Conservation (phyloP, 306 rosid genomes). For the Leucaena leucocephala region DNA sequence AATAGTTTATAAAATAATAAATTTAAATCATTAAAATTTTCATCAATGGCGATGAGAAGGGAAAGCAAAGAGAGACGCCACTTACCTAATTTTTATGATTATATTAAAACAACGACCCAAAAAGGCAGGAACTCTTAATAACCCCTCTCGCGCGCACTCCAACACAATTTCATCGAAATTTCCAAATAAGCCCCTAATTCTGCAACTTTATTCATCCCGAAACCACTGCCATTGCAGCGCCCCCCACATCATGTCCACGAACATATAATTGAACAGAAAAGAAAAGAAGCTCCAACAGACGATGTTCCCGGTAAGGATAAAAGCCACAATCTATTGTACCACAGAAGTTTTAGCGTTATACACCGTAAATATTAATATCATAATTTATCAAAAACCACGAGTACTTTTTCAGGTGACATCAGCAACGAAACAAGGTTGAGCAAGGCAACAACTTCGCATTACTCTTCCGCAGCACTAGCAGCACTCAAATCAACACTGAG, state of each 20-base stretch:
- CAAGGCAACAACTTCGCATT: slow-evolving; percentile 32
- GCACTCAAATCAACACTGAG: slow-evolving; percentile 94
- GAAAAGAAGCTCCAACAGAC: slow-evolving; percentile 4
- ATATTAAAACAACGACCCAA: too few species aligned
- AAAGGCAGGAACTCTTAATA: too few species aligned
- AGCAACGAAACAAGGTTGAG: slow-evolving; percentile 32
- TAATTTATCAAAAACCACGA: slow-evolving; percentile 42
- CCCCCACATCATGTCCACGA: background rate
- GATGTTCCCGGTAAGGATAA: slow-evolving; percentile 3
- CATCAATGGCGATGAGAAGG: too few species aligned
- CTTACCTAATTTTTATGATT: too few species aligned
- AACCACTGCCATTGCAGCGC: background rate
- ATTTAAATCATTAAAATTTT: too few species aligned
- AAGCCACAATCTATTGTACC: slow-evolving; percentile 29
- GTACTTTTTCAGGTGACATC: slow-evolving; percentile 24
- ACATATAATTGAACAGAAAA: background rate
- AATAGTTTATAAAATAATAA: too few species aligned
- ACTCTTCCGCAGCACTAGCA: slow-evolving; percentile 98
- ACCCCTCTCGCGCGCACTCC: too few species aligned
- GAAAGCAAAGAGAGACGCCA: too few species aligned
- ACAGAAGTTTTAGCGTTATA: background rate
- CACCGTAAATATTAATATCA: slow-evolving; percentile 15
- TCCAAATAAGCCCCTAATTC: too few species aligned
- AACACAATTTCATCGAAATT: too few species aligned
- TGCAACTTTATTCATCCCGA: background rate